Evolutionary conservation across 257 asterid genomes (phyloP), one percentile per base, ranked within the genome.

Genomic region (Jacaranda mimosifolia): DNA sequence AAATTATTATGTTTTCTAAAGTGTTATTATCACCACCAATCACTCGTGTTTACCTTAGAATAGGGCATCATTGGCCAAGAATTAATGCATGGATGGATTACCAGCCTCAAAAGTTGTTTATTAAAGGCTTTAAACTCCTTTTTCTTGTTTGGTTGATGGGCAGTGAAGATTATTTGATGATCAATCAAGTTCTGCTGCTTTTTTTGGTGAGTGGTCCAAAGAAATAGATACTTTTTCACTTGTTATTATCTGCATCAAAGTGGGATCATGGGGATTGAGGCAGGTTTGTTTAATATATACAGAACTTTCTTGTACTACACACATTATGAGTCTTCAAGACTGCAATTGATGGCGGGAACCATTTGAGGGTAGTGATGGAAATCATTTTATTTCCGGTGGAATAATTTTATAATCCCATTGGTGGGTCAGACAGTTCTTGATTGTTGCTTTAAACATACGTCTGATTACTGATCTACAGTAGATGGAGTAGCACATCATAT

Each of bases 1-100:
- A 42, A 3, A 83, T 77, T 21, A 80, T 78, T 46, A 70, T 82
- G 79, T 51, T 81, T 67, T 39, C 3, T 40, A 2, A 57, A 79
- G 59, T 62, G 53, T 9, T 56, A 19, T 13, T 42, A 39, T 70
- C 66, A 46, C 73, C 83, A 59, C 76, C 67, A 74, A 72, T 77
- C 75, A 60, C 77, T 77, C 82, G 3, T 14, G 8, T 55, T 35
- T 39, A 52, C 7, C 36, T 43, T n/a, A 9, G 7, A 43, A 15
- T 7, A 14, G 3, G 6, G 21, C n/a, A 43, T 12, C 46, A 36
- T 19, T 12, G 45, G n/a, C 17, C 14, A 7, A 53, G n/a, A 15
- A 13, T 26, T 45, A 2, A 72, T 48, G 48, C 7, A 45, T 46
- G 13, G 7, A 8, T 72, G 32, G 1, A 26, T 26, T 26, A 26